phyloP scores from a whole-genome alignment of 2,329 filamentous ascomycete genomes.

The Domatiomyces catenatus region DNA sequence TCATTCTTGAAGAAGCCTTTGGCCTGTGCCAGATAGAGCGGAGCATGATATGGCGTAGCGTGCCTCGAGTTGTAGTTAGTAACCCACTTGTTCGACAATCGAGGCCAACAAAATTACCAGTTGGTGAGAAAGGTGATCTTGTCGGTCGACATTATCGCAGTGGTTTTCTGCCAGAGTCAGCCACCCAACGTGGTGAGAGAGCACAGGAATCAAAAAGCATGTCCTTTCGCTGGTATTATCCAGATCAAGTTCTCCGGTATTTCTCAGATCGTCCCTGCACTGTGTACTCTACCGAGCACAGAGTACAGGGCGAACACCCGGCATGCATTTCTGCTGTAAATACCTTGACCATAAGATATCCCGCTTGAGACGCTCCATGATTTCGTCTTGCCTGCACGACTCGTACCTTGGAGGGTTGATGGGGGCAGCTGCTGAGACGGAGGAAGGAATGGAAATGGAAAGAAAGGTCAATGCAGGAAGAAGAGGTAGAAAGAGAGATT shows the following conservation, averaged over 20 bases:
- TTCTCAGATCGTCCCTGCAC: constrained; percentile 10
- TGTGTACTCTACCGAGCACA: constrained; percentile 2
- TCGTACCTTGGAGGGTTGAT: not conserved
- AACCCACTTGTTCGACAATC: not conserved
- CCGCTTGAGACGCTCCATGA: constrained; percentile 2
- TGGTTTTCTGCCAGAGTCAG: not conserved
- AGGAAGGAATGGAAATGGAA: too few species aligned
- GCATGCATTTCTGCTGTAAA: constrained; percentile 3
- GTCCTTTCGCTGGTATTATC: constrained; percentile 16
- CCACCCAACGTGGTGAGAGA: not conserved
- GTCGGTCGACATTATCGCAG: constrained; percentile 55
- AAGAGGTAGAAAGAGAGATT: not conserved
- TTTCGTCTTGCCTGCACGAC: not conserved
- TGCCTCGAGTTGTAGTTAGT: constrained; percentile 39
- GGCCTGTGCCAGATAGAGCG: constrained; percentile 60
- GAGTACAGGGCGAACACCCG: constrained; percentile 3
- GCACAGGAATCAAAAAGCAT: constrained; percentile 6
- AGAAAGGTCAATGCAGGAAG: not conserved
- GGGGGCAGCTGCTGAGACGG: not conserved
- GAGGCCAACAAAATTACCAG: constrained; percentile 42
- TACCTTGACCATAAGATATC: constrained; percentile 4
- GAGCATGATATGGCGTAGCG: constrained; percentile 66
- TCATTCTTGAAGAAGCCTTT: constrained; percentile 62
- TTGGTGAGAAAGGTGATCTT: constrained; percentile 77
- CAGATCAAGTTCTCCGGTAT: constrained; percentile 15